Percentiles rank a stretch among this genome's conserved stretches.
Evolutionary conservation across 495 filamentous ascomycete species (phyloP).

Genomic region (Penicillium ucsense): DNA sequence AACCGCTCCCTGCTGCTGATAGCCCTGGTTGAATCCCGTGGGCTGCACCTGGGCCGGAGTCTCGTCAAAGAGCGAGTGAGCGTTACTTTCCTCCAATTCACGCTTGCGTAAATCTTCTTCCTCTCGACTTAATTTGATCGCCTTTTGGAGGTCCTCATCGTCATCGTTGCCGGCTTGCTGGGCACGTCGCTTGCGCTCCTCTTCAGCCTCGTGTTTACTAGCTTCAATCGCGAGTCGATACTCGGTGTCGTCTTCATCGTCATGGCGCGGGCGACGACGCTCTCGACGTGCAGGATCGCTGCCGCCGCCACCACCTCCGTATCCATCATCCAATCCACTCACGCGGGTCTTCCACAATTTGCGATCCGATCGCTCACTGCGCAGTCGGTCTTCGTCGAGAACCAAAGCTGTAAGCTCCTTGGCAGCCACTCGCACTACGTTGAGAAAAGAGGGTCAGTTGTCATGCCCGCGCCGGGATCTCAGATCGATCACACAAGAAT

Average conservation of each 20-base stretch:
- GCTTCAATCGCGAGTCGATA: constrained; percentile 91
- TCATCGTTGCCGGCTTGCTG: constrained; percentile 46
- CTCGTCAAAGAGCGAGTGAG: constrained; percentile 79
- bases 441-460: neutral
- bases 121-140: constrained; percentile 91
- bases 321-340: constrained; percentile 79
- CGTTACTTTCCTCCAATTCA: constrained; percentile 85
- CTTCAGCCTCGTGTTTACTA: constrained; percentile 91
- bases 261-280: constrained; percentile 36
- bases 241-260: constrained; percentile 86
- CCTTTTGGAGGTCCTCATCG: constrained; percentile 86
- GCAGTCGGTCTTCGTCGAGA: constrained; percentile 87
- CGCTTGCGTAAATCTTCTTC: constrained; percentile 82
- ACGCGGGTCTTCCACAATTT: constrained; percentile 96
- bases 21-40: constrained; percentile 89
- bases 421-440: constrained; percentile 80
- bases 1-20: constrained; percentile 89
- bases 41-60: constrained; percentile 63
- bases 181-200: constrained; percentile 66
- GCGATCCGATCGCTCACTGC: constrained; percentile 81
- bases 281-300: constrained; percentile 31
- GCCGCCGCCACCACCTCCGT: constrained; percentile 24
- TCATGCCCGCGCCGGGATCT: neutral
- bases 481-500: too few relatives aligned
- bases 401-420: constrained; percentile 95